Percentiles rank a stretch among this genome's conserved stretches.
Conservation (phyloP, 179 eudicot genomes). For the Sideroxylon spinosum region DNA sequence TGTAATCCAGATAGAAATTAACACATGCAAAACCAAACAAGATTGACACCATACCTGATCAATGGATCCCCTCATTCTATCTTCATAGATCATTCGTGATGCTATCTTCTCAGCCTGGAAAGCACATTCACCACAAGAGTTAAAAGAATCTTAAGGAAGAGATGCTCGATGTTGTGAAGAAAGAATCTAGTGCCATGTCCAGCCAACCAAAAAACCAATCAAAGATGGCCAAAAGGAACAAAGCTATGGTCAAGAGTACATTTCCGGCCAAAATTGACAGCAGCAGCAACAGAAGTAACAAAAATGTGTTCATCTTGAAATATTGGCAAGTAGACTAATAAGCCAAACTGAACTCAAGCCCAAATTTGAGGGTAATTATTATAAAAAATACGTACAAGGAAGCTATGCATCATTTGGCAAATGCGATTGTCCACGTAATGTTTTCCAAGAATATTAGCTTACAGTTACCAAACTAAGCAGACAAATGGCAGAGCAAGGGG, state of each 20-base stretch:
- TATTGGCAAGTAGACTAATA: too few species aligned
- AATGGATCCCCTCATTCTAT: slow-evolving; percentile 97
- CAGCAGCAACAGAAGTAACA: too few species aligned
- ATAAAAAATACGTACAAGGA: too few species aligned
- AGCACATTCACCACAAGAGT: background rate
- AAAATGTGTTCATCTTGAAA: too few species aligned
- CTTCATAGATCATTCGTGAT: slow-evolving; percentile 92
- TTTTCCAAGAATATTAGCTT: background rate
- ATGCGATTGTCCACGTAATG: background rate
- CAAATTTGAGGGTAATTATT: background rate
- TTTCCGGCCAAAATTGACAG: too few species aligned
- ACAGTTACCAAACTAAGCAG: background rate
- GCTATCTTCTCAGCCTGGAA: slow-evolving; percentile 99
- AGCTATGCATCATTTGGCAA: too few species aligned
- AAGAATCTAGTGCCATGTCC: background rate
- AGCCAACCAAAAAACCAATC: background rate
- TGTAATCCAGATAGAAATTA: slow-evolving; percentile 6
- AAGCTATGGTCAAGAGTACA: background rate
- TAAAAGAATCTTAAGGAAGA: slow-evolving; percentile 9
- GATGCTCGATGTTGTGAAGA: background rate
- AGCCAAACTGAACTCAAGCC: background rate
- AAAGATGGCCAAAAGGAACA: background rate
- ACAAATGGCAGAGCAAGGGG: background rate
- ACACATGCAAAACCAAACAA: background rate
- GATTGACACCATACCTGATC: slow-evolving; percentile 62